Evolutionary conservation across 1,284 basidiomycete species (phyloP), one percentile per base, ranked within the genome.

Genomic region (Cryptococcus sp.): DNA sequence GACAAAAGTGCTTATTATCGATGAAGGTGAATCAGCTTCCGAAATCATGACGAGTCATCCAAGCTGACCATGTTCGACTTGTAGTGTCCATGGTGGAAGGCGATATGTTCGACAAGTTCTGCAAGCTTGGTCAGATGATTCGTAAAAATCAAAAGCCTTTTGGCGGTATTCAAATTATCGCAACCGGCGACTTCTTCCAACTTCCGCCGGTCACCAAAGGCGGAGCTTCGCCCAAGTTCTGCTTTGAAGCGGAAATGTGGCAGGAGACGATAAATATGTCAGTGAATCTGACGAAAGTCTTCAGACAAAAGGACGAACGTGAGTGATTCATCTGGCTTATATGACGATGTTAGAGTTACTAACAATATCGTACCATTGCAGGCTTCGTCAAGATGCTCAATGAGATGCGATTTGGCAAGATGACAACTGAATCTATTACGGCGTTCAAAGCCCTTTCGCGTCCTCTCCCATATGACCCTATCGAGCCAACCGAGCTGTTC

Each of bases 61-160:
- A 37, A 13, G 25, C 29, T 57, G 29, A 51, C 44, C 15, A 22
- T 8, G 19, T 43, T 46, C n/a, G n/a, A 16, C 13, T 15, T 34
- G 11, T 64, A 97, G 93, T 96, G 3, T 99, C 95, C 0, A 99
- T 99, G 95, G 86, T 99, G 1, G 96, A 98, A 55, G 94, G 91
- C 0, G 85, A 87, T 25, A 81, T 98, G 1, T 79, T 80, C 50
- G 79, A 80, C 66, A 78, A 76, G 59, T 73, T 77, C 48, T 70
- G 76, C 57, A 79, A 79, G 59, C 71, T 78, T 5, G 73, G 73
- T 0, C 68, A 70, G 53, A 61, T 75, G 45, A 60, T 79, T 50
- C 83, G 91, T 65, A 87, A 87, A 69, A 85, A 80, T 37, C 64
- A 78, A 0, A 75, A 80, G 48, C 90, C 94, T 0, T 99, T 97